Conservation (phyloP, 352 stramenopile genomes). For the Elongisporangium prolatum region DNA sequence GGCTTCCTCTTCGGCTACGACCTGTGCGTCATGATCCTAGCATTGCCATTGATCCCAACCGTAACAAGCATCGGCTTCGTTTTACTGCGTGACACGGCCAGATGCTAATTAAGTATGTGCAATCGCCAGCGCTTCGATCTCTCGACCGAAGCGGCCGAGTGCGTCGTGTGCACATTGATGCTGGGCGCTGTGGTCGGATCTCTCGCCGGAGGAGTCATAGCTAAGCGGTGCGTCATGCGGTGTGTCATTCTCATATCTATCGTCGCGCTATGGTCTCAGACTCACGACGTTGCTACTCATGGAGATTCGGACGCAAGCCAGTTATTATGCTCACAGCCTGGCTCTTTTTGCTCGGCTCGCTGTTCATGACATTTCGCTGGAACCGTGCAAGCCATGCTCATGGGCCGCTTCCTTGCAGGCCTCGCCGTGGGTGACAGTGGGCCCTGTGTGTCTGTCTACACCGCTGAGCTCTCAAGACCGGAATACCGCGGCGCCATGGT, state of each 20-base stretch:
- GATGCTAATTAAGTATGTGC: not conserved
- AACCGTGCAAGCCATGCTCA: constrained; percentile 42
- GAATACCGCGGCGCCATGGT: constrained; percentile 52
- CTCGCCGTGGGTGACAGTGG: constrained; percentile 59
- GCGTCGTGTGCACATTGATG: constrained; percentile 68
- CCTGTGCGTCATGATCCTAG: constrained; percentile 72
- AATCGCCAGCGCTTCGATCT: constrained; percentile 37
- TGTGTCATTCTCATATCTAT: constrained; percentile 3
- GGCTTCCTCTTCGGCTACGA: constrained; percentile 77
- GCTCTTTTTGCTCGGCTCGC: constrained; percentile 54
- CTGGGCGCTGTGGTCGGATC: constrained; percentile 61
- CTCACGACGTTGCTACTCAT: not conserved
- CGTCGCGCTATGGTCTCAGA: not conserved
- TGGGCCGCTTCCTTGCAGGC: constrained; percentile 59
- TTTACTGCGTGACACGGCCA: not conserved
- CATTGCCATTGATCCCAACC: constrained; percentile 56
- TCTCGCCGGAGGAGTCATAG: constrained; percentile 41
- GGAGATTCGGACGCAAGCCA: constrained; percentile 45
- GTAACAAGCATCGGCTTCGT: constrained; percentile 6
- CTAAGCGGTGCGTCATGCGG: constrained; percentile 31
- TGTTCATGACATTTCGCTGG: constrained; percentile 65
- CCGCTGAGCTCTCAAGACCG: constrained; percentile 58
- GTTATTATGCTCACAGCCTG: constrained; percentile 55
- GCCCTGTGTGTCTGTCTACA: constrained; percentile 58
- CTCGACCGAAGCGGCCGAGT: constrained; percentile 41